Evolutionary conservation across 495 filamentous ascomycete species (phyloP).

Genomic region (Penicillium ochrochloron): DNA sequence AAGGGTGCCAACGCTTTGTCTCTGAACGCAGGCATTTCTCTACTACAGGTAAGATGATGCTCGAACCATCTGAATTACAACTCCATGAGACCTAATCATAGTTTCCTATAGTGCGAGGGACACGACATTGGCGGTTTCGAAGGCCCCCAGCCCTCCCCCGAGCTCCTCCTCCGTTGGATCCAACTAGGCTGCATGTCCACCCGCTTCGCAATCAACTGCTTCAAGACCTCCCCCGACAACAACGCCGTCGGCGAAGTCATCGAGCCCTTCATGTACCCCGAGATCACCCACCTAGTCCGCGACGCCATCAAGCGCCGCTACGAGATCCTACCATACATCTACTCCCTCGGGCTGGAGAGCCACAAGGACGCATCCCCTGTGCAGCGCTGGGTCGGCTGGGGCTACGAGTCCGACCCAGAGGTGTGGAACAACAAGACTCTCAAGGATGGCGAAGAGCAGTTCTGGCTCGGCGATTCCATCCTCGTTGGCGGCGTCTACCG

Average conservation of each 20-base stretch:
- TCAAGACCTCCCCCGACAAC: conserved; percentile 66
- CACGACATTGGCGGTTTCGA: conserved; percentile 77
- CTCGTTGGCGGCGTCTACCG: conserved; percentile 69
- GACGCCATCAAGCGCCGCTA: conserved; percentile 69
- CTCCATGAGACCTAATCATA: neutral
- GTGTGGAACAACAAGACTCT: conserved; percentile 62
- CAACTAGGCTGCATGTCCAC: conserved; percentile 70
- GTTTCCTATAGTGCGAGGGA: conserved; percentile 57
- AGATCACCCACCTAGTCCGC: conserved; percentile 61
- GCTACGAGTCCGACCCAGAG: conserved; percentile 64
- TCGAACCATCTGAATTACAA: neutral
- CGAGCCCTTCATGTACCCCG: conserved; percentile 74
- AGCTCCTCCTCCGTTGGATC: conserved; percentile 71
- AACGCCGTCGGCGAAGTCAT: conserved; percentile 69
- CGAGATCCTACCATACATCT: conserved; percentile 70
- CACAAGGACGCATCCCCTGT: conserved; percentile 61
- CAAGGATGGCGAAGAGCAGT: conserved; percentile 65
- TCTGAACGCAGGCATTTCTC: conserved; percentile 66
- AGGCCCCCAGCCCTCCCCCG: conserved; percentile 68
- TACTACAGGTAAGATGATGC: conserved; percentile 41
- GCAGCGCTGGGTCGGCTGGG: conserved; percentile 72
- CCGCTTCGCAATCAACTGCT: conserved; percentile 75
- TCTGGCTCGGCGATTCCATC: conserved; percentile 71
- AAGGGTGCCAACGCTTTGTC: conserved; percentile 68
- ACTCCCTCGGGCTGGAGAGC: conserved; percentile 63